Evolutionary conservation across 1,284 basidiomycete species (phyloP), one percentile per base, ranked within the genome.

Genomic region (Ceratobasidium sp.): DNA sequence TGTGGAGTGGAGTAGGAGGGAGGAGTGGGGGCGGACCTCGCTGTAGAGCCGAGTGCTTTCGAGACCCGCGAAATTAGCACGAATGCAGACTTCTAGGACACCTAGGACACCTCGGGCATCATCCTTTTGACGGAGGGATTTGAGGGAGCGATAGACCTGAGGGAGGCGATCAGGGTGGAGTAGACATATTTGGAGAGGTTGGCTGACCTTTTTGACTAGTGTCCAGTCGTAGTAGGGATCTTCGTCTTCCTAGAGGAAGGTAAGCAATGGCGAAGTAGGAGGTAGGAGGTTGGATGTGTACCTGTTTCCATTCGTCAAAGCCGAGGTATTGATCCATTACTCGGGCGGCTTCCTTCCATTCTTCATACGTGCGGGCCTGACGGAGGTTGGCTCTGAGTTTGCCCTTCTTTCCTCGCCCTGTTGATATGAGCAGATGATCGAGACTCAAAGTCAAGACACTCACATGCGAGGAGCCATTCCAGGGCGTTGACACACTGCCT

Each of bases 31-130:
- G 72, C 71, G 27, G 80, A 91, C 95, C 87, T 95, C 94, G 82
- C 93, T 95, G 81, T 98, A 98, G 71, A 98, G 84, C 79, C 95
- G 91, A 75, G 93, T 85, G 64, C 94, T 96, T 83, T 99, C 97
- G 0, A 95, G 91, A 0, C 96, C 98, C 9, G 95, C 98, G 86
- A 99, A 99, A 83, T 99, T 99, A 66, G 91, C 90, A 73, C 96
- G 88, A 56, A 99, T 87, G 80, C 96, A 99, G 0, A 96, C 93
- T 79, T 98, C 95, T 45, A 99, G 85, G 0, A 99, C 94, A 15
- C 94, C 95, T 73, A 97, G 88, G 62, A 98, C 88, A 0, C 93
- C 95, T 76, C 93, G 89, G 1, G 89, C 91, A 81, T 98, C 96
- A 48, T 91, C 89, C 82, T 87, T 89, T 81, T 91, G 85, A 78